Evolutionary conservation across 2,329 filamentous ascomycete genomes (phyloP), one percentile per base, ranked within the genome.

Genomic region (Colletotrichum somersetense): DNA sequence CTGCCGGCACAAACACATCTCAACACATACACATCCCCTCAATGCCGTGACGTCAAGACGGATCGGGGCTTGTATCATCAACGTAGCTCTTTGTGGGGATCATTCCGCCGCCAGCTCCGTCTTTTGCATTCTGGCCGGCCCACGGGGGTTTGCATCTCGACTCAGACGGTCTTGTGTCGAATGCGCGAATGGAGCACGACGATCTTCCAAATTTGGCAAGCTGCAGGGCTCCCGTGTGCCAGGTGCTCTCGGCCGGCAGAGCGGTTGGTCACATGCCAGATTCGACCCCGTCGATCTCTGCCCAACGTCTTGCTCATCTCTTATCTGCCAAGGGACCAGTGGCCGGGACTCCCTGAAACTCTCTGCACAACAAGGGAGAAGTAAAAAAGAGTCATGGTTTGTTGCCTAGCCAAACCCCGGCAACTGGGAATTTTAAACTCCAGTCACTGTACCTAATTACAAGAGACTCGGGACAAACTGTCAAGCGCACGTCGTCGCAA

Each of bases 1-100:
- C 26, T 20, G 16, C 48, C 20, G 8, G 59, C 30, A 20, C 30
- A 50, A 40, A 38, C 4, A 14, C 20, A 26, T 11, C 46, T 63
- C 61, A 40, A 30, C 40, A 46, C 58, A 14, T 69, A 30, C 30
- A 5, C 30, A 30, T 30, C 30, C 18, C 46, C 14, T 59, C n/a
- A 26, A 20, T 23, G 35, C n/a, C n/a, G 53, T 72, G 69, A 64
- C 69, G 65, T 69, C 69, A 40, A 59, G 12, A 42, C 35, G 46
- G 65, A 46, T 46, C 40, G 58, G 12, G 35, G 35, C n/a, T 59
- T 59, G 69, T 64, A 68, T 72, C 69, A 72, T 68, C 52, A 38
- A 48, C 58, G 35, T 44, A 23, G 48, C 50, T 26, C 10, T 55
- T 26, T 50, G n/a, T 26, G 53, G 50, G 23, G 64, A 14, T 0